A percentile compares a stretch with the other conserved stretches of the same genome.
Conservation (phyloP, 352 stramenopile species). For the Lagenidium giganteum region DNA sequence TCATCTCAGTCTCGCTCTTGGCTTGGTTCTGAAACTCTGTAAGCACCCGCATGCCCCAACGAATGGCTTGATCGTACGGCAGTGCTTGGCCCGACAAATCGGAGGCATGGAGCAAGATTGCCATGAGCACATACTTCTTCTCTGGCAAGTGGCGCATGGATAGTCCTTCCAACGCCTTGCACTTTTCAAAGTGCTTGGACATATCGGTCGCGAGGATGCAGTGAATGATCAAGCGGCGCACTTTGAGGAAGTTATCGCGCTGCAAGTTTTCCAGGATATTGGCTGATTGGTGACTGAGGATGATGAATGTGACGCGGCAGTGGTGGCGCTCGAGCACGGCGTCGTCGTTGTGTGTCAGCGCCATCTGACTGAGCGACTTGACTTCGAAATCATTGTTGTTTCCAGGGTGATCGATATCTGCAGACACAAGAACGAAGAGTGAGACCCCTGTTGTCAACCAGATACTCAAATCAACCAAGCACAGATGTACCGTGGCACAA, state of each 20-base stretch:
- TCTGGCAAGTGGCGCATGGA: constrained; percentile 24
- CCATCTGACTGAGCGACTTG: constrained; percentile 60
- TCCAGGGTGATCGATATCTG: constrained; percentile 75
- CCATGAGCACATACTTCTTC: constrained; percentile 35
- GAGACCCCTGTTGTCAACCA: not conserved
- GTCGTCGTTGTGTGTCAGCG: constrained; percentile 78
- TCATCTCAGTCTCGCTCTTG: constrained; percentile 43
- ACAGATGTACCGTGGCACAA: constrained; percentile 36
- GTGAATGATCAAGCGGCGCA: constrained; percentile 43
- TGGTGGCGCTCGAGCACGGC: constrained; percentile 83
- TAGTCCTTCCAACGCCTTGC: constrained; percentile 42
- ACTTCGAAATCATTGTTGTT: constrained; percentile 85
- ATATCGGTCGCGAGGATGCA: constrained; percentile 70
- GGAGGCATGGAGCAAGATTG: constrained; percentile 44
- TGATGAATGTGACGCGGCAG: constrained; percentile 63
- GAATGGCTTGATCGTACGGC: constrained; percentile 32
- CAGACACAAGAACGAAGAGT: not conserved
- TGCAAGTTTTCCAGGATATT: constrained; percentile 52
- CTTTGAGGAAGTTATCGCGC: constrained; percentile 31
- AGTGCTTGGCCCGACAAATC: constrained; percentile 55
- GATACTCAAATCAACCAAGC: not conserved
- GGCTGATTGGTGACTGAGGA: constrained; percentile 45
- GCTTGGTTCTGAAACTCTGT: constrained; percentile 67
- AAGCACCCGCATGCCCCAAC: constrained; percentile 49
- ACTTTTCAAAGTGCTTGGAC: constrained; percentile 61